Percentiles rank a stretch among this genome's conserved stretches.
These are phyloP conservation scores for Clarireedia hainanense DNA, from an alignment of 2,329 filamentous ascomycete genomes.

Conservation along the genomic window DNA sequence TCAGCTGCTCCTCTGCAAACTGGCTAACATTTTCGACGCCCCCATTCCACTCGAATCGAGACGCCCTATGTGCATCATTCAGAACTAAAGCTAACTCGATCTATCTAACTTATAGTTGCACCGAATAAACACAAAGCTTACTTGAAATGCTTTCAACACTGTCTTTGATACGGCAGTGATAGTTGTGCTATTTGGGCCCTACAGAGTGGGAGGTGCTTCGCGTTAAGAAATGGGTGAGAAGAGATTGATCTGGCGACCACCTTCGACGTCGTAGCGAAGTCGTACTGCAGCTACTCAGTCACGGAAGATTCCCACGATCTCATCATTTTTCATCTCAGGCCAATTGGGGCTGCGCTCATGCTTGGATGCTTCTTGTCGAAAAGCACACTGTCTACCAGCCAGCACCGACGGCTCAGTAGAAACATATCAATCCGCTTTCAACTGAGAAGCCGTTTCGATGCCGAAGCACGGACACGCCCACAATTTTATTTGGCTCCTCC, in stretches of 20 bases:
- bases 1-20: slow-evolving; percentile 9
- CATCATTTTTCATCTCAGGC: background rate
- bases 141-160: no score
- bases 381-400: background rate
- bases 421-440: background rate
- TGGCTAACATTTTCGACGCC: slow-evolving; percentile 6
- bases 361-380: background rate
- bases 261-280: background rate
- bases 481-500: background rate
- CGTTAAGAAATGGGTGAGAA: background rate
- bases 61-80: background rate
- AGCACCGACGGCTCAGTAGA: background rate
- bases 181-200: background rate
- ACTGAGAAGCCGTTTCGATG: background rate
- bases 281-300: background rate
- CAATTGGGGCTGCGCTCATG: background rate
- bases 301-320: slow-evolving; percentile 4
- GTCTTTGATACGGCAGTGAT: background rate
- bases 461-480: background rate
- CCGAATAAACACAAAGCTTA: background rate
- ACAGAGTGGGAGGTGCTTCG: background rate
- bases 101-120: background rate
- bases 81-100: background rate
- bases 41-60: background rate
- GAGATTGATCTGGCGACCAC: background rate